These are phyloP conservation scores for Podila verticillata DNA, from an alignment of 192 early-diverging fungal species.

Conservation along the genomic window DNA sequence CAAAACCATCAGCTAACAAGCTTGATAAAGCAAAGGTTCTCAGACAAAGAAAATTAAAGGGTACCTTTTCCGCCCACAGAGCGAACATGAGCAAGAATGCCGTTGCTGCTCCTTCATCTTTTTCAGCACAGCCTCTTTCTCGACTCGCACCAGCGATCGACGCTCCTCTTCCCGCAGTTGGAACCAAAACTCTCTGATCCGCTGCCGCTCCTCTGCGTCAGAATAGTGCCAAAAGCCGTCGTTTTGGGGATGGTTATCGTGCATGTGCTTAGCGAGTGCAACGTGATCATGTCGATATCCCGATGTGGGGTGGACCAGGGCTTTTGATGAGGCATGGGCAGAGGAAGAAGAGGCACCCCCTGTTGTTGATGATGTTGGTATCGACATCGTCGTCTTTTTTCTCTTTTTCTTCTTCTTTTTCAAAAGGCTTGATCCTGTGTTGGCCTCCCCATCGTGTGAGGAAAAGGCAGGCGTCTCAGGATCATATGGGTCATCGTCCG, in stretches of 20 bases:
- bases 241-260: constrained; percentile 54
- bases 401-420: constrained; percentile 65
- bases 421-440: constrained; percentile 17
- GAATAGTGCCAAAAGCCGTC: constrained; percentile 75
- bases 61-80: constrained; percentile 85
- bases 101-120: constrained; percentile 93
- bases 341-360: constrained; percentile 23
- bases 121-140: constrained; percentile 86
- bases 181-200: constrained; percentile 89
- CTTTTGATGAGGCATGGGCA: constrained; percentile 14
- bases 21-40: background rate
- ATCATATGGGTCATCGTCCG: constrained; percentile 59
- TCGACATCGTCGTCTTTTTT: constrained; percentile 50
- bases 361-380: constrained; percentile 7
- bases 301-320: constrained; percentile 18
- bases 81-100: constrained; percentile 84
- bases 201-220: constrained; percentile 78
- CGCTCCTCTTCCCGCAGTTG: constrained; percentile 83
- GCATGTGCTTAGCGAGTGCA: constrained; percentile 32
- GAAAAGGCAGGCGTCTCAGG: constrained; percentile 51
- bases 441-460: constrained; percentile 16
- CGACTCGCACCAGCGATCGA: constrained; percentile 80
- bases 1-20: background rate
- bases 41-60: constrained; percentile 7
- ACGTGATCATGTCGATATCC: constrained; percentile 37